These are phyloP conservation scores for Arthrobotrys entomopaga DNA, from an alignment of 2,329 filamentous ascomycete species.

Conservation along the genomic window DNA sequence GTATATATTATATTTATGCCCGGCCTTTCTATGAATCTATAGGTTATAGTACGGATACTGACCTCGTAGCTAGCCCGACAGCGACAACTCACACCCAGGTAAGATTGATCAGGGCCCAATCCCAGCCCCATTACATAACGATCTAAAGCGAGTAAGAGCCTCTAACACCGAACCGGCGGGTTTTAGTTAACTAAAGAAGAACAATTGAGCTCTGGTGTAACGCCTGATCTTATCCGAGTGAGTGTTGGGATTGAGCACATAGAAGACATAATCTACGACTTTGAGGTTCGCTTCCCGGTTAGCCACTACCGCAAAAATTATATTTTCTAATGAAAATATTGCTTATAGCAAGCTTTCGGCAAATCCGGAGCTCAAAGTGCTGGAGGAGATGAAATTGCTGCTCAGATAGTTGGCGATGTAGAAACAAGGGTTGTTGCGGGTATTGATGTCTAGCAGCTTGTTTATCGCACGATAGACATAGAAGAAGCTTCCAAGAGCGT, in stretches of 20 bases:
- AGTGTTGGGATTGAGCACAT: slow-evolving; percentile 97
- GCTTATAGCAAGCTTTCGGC: slow-evolving; percentile 55
- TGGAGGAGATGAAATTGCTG: slow-evolving; percentile 31
- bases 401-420: slow-evolving; percentile 32
- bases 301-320: not conserved
- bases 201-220: slow-evolving; percentile 81
- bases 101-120: not conserved
- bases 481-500: no score
- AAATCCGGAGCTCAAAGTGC: slow-evolving; percentile 38
- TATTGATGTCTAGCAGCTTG: slow-evolving; percentile 50
- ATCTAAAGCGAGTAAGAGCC: no score
- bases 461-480: no score
- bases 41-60: no score
- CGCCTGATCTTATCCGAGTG: slow-evolving; percentile 89
- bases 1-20: not conserved
- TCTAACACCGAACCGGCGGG: not conserved
- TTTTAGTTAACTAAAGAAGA: slow-evolving; percentile 76
- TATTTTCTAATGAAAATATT: slow-evolving; percentile 1
- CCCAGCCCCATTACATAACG: not conserved
- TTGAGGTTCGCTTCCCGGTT: slow-evolving; percentile 62
- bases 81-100: slow-evolving; percentile 90
- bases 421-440: slow-evolving; percentile 52
- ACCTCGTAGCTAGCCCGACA: slow-evolving; percentile 80
- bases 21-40: no score
- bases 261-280: slow-evolving; percentile 95